A percentile compares a stretch with the other conserved stretches of the same genome.
Evolutionary conservation across 2,329 filamentous ascomycete species (phyloP).

Genomic region (Colletotrichum sp.): DNA sequence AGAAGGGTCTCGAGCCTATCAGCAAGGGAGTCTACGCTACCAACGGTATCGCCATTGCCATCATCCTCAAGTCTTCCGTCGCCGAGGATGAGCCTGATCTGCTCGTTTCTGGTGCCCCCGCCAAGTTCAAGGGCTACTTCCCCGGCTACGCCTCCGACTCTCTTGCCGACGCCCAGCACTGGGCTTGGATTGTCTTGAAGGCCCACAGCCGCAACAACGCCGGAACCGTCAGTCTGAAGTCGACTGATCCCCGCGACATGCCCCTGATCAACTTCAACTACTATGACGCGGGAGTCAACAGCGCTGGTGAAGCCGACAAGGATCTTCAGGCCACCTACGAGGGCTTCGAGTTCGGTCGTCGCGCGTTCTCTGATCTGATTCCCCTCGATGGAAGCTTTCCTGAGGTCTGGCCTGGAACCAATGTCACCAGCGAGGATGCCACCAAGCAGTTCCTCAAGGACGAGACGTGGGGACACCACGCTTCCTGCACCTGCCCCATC

Average conservation of each 20-base stretch:
- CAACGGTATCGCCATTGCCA: constrained; percentile 58
- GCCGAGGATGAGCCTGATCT: constrained; percentile 52
- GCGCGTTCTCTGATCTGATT: constrained; percentile 26
- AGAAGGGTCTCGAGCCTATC: constrained; percentile 23
- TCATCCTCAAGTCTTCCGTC: constrained; percentile 37
- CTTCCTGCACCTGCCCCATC: constrained; percentile 60
- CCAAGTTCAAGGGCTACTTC: constrained; percentile 61
- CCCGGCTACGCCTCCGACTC: constrained; percentile 54
- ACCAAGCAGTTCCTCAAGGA: constrained; percentile 11
- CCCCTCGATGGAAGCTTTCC: background rate
- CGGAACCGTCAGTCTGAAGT: constrained; percentile 66
- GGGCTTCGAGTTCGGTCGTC: constrained; percentile 46
- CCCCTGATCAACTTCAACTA: constrained; percentile 66
- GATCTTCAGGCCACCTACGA: constrained; percentile 20
- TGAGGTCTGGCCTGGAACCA: background rate
- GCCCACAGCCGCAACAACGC: constrained; percentile 58
- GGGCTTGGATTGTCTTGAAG: constrained; percentile 53
- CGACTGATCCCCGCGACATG: constrained; percentile 64
- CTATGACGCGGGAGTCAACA: constrained; percentile 51
- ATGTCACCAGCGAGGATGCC: background rate
- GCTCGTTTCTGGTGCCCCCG: constrained; percentile 58
- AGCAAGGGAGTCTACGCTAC: constrained; percentile 39
- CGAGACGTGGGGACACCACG: constrained; percentile 57
- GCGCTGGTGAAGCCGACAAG: constrained; percentile 43
- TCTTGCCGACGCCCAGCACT: constrained; percentile 44